Percentiles rank a stretch among this genome's conserved stretches.
phyloP scores from a whole-genome alignment of 2,329 filamentous ascomycete species.

The Pyrenophora teres region DNA sequence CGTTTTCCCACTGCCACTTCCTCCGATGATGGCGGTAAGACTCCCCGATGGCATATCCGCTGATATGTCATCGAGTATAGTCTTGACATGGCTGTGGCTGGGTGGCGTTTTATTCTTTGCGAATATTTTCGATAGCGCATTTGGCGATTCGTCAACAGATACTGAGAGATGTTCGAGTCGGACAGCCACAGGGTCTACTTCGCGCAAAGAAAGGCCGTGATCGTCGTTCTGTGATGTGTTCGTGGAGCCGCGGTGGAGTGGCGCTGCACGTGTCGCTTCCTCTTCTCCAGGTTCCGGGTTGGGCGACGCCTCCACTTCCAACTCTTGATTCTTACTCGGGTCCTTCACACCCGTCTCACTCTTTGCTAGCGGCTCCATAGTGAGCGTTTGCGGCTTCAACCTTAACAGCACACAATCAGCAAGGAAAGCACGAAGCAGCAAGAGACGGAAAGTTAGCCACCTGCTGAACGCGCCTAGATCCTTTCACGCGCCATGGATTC shows the following conservation, averaged over 20 bases:
- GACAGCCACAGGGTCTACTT: conserved; percentile 62
- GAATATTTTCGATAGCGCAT: conserved; percentile 28
- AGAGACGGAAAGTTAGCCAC: background rate
- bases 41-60: conserved; percentile 68
- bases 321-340: background rate
- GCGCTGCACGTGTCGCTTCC: conserved; percentile 7
- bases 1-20: conserved; percentile 71
- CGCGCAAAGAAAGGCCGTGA: conserved; percentile 48
- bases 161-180: conserved; percentile 61
- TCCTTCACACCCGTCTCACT: conserved; percentile 9
- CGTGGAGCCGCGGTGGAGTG: conserved; percentile 22
- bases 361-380: conserved; percentile 23
- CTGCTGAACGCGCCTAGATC: background rate
- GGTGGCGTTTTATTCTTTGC: conserved; percentile 33
- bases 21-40: conserved; percentile 75
- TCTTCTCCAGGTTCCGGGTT: conserved; percentile 1
- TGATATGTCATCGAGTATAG: conserved; percentile 66
- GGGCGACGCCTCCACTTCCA: conserved; percentile 3
- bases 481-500: conserved; percentile 1
- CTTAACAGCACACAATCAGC: too few relatives aligned
- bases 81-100: conserved; percentile 44
- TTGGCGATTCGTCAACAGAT: conserved; percentile 62
- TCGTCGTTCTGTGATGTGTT: conserved; percentile 30
- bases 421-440: background rate
- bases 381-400: conserved; percentile 3